These are phyloP conservation scores for Suhomyces vadensis DNA, from an alignment of 805 yeast genomes.

Conservation along the genomic window DNA sequence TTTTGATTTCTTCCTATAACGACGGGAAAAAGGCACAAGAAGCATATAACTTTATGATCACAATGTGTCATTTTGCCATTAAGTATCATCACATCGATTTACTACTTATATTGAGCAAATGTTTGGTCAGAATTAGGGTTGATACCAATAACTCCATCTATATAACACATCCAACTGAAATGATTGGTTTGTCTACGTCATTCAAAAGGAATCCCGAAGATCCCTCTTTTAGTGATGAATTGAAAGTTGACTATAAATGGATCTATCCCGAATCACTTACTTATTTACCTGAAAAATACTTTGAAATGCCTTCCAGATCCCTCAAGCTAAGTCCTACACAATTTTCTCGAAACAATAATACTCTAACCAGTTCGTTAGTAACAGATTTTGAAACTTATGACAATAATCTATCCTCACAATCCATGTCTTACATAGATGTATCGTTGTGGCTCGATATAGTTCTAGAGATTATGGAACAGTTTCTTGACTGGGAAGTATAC, in stretches of 20 bases:
- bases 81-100: constrained; percentile 33
- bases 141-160: constrained; percentile 47
- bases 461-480: constrained; percentile 48
- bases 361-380: background rate
- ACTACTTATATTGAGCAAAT: constrained; percentile 50
- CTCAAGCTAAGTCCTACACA: constrained; percentile 9
- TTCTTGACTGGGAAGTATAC: constrained; percentile 70
- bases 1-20: constrained; percentile 24
- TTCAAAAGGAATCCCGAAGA: constrained; percentile 49
- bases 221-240: constrained; percentile 19
- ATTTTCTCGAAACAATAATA: background rate
- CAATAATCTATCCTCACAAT: background rate
- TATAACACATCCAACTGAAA: constrained; percentile 55
- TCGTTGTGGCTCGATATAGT: constrained; percentile 53
- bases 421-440: constrained; percentile 16
- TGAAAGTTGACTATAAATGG: constrained; percentile 44
- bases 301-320: constrained; percentile 41
- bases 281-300: constrained; percentile 47
- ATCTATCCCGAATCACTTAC: constrained; percentile 56
- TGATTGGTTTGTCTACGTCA: constrained; percentile 65
- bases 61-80: constrained; percentile 38
- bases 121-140: constrained; percentile 55
- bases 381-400: background rate
- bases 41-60: constrained; percentile 32
- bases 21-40: constrained; percentile 29